Evolutionary conservation across 2,329 filamentous ascomycete genomes (phyloP), one percentile per base, ranked within the genome.

Genomic region (Colletotrichum eleusines): DNA sequence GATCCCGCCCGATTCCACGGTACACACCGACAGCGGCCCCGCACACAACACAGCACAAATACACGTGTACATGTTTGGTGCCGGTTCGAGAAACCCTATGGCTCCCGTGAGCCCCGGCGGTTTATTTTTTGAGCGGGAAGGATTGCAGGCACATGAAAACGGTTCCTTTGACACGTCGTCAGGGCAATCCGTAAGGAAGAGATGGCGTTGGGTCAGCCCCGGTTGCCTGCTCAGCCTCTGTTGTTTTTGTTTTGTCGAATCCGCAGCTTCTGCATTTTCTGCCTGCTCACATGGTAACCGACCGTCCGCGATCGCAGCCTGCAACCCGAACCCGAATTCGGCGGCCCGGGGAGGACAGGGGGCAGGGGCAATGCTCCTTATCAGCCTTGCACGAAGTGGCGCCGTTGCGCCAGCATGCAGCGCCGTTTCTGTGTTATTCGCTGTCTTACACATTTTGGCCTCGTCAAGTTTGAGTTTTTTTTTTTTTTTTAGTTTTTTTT

Each of bases 211-310:
- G 51, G 26, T n/a, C 26, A 42, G 40, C 6, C 40, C 16, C 16
- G 40, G 51, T 48, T 46, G 38, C 38, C 58, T 31, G n/a, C 33
- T 14, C 6, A 28, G 35, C n/a, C 23, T 33, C 40, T 57, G 42
- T n/a, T 18, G 3, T 59, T 59, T 26, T 23, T n/a, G 18, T 23
- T n/a, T 35, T 48, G 48, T 54, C n/a, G 26, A 54, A 54, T 35
- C 26, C 40, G n/a, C 28, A 38, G 14, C 20, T 26, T 62, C 55
- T 62, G 63, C 63, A 67, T 53, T 23, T n/a, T 44, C 23, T 54
- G 42, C 35, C 35, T 40, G 63, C 44, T 71, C 64, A 71, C 68
- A 71, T 63, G 58, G 68, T 60, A 33, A 23, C 48, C 48, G 42
- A 9, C 26, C 31, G 42, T 16, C n/a, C 9, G 28, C 16, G 58